These are phyloP conservation scores for Wickerhamiella siamensis DNA, from an alignment of 805 yeast genomes.

Conservation along the genomic window DNA sequence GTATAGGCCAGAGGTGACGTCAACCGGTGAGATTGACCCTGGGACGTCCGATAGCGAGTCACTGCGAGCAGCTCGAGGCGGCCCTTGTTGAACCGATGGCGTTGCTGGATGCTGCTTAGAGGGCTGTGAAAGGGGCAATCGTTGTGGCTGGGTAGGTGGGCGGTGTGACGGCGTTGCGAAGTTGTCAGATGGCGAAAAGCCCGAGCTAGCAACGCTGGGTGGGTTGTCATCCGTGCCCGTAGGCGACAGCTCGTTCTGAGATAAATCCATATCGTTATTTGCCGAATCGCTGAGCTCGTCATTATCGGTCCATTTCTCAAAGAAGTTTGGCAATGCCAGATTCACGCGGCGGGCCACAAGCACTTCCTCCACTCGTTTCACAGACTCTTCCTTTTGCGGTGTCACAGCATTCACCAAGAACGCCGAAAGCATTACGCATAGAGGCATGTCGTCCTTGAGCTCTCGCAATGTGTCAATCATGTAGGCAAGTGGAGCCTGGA, in stretches of 20 bases:
- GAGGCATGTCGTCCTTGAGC: conserved; percentile 6
- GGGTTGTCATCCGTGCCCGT: not conserved
- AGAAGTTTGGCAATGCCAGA: conserved; percentile 9
- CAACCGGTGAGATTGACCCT: not conserved
- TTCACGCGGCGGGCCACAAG: conserved; percentile 3
- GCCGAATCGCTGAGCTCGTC: not conserved
- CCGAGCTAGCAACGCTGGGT: not conserved
- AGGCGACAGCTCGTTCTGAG: not conserved
- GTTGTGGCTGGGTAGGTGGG: no score
- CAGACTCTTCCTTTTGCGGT: not conserved
- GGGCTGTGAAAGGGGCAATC: no score
- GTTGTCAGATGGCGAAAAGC: not conserved
- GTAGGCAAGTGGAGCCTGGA: conserved; percentile 11
- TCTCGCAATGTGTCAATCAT: conserved; percentile 8
- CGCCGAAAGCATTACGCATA: conserved; percentile 3
- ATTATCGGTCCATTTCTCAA: conserved; percentile 2
- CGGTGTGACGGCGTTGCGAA: not conserved
- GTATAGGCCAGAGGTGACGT: not conserved
- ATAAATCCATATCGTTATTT: not conserved
- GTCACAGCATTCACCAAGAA: conserved; percentile 5
- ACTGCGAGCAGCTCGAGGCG: not conserved
- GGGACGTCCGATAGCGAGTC: not conserved
- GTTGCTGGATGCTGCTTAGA: no score
- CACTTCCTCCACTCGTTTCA: conserved; percentile 9
- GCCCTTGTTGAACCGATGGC: no score